Evolutionary conservation across 768 basidiomycete species (phyloP).

Genomic region (Suillus sp.): DNA sequence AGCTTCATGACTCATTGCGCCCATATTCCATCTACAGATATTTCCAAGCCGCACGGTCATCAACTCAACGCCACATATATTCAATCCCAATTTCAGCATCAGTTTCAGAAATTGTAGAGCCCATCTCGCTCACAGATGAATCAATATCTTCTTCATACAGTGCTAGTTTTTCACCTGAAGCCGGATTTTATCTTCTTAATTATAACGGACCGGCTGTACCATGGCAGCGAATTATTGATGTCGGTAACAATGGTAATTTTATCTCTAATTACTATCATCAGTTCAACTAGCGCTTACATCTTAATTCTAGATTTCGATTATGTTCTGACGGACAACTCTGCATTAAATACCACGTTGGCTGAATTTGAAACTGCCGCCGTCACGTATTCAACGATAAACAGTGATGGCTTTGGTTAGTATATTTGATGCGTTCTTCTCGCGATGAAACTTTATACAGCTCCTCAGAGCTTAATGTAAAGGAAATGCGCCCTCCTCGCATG

Average conservation of each 20-base stretch:
- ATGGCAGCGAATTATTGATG: conserved; percentile 78
- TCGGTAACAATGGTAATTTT: conserved; percentile 46
- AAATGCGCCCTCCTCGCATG: conserved; percentile 89
- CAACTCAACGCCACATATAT: conserved; percentile 83
- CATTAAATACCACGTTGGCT: conserved; percentile 60
- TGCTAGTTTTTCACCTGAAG: conserved; percentile 80
- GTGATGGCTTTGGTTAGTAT: conserved; percentile 73
- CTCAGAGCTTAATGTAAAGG: conserved; percentile 85
- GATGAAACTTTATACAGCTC: conserved; percentile 23
- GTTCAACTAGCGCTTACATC: conserved; percentile 2
- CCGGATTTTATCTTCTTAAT: conserved; percentile 78
- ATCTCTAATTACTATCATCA: conserved; percentile 10
- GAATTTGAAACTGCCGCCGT: conserved; percentile 75
- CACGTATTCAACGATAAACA: conserved; percentile 69
- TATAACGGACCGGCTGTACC: conserved; percentile 85
- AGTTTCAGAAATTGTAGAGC: conserved; percentile 36
- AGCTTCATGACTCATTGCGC: conserved; percentile 21
- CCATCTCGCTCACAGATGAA: conserved; percentile 55
- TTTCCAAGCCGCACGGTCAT: conserved; percentile 84
- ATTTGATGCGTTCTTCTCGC: conserved; percentile 20
- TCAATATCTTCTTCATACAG: conserved; percentile 57
- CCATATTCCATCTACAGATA: conserved; percentile 55
- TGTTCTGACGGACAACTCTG: conserved; percentile 70
- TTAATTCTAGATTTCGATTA: conserved; percentile 55
- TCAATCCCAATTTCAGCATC: conserved; percentile 69